Base-by-base conservation (phyloP, 805 yeast species). In the Phaffomyces thermotolerans region DNA sequence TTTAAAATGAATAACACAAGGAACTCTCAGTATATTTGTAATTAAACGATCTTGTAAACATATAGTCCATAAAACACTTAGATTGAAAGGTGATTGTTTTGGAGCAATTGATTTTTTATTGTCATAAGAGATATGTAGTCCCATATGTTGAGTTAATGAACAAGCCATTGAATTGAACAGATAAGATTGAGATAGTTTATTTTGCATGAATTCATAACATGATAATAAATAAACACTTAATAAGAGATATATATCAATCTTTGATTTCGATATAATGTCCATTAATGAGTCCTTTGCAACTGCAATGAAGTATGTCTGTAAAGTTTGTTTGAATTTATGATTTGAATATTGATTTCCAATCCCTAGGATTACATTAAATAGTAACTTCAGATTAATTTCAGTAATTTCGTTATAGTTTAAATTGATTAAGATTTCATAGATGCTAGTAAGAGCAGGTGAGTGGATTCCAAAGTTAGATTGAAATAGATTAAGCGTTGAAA, bases 121-220 rank as follows among this genome's bases (percentile, higher is more conserved):
- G 13, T 25, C 14, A 20, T 27, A 27, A 5, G 31, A 33, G 3
- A 32, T 32, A 39, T 39, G 36, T 8, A 54, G 46, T 3, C 67
- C 66, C 58, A 63, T 54, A 40, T 63, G 66, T 42, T 63, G 67
- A 1, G 64, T 52, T 22, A 62, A 41, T 5, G 66, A 52, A 32
- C 67, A 62, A 1, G 63, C 57, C 52, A 64, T 57, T 1, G 65
- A 56, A 8, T 56, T 47, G 27, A 54, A 56, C 6, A 62, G 38
- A 38, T 63, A 62, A 0, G 67, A 54, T 37, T 59, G 57, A 6
- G 65, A 57, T 17, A 57, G 53, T 33, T 54, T 53, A 5, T 62
- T 63, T 49, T 54, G 53, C 1, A 65, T 62, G 43, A 57, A 37
- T 37, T 62, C 65, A 40, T 62, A 63, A 36, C 59, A 54, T 5